Conservation (phyloP, 352 stramenopile species). For the Globisporangium alternatum region DNA sequence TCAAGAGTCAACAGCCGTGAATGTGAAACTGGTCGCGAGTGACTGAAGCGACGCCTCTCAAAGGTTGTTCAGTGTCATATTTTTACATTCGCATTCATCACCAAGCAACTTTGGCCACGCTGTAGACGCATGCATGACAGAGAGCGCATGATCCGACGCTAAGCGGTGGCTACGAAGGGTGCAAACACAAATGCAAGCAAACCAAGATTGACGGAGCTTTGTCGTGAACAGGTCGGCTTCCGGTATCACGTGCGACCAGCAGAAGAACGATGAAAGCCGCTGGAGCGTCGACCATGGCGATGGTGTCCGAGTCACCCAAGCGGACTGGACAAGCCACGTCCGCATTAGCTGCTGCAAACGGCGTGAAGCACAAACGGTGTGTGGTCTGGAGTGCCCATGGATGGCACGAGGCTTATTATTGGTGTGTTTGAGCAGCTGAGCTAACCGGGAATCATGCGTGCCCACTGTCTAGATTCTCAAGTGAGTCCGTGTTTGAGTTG, state of each 20-base stretch:
- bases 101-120: neutral
- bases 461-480: neutral
- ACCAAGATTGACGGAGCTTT: too few relatives aligned
- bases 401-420: neutral
- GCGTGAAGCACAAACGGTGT: conserved; percentile 6
- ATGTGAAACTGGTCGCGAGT: conserved; percentile 6
- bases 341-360: neutral
- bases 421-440: neutral
- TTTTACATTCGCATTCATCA: conserved; percentile 4
- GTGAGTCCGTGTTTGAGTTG: conserved; percentile 4
- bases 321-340: neutral
- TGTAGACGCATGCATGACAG: neutral
- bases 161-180: neutral
- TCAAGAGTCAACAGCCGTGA: neutral
- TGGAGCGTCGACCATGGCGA: neutral
- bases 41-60: conserved; percentile 13
- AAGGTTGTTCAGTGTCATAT: neutral
- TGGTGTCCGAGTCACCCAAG: conserved; percentile 8
- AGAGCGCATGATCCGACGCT: neutral
- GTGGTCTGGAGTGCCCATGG: neutral
- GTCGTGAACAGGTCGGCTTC: neutral
- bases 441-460: neutral
- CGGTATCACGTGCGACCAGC: neutral
- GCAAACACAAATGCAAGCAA: neutral
- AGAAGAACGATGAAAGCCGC: conserved; percentile 8